Evolutionary conservation across 805 yeast genomes (phyloP), one percentile per base, ranked within the genome.

Genomic region (Metschnikowia dekortorum): DNA sequence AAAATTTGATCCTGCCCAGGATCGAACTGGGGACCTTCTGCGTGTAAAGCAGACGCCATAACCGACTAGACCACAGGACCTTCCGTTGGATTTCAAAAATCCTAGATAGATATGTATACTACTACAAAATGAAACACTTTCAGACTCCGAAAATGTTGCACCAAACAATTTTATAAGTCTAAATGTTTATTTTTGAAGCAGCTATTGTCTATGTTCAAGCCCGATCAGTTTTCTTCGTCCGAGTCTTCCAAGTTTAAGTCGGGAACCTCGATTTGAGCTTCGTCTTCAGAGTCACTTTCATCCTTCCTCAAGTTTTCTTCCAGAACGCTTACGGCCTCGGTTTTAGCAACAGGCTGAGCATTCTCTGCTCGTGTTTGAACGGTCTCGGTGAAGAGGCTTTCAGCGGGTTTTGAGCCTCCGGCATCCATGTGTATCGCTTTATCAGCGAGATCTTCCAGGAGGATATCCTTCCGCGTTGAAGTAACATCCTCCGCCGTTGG

Each of bases 11-110:
- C 89, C 84, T 87, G 90, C 97, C 97, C 97, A 91, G 97, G 97
- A 89, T 92, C 97, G 97, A 92, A 92, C 97, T 90, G 97, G 97
- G 97, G 97, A 92, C 97, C 90, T 88, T 88, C 94, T 89, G 96
- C 97, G 97, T 91, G 97, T 91, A 89, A 91, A 89, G 97, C 97
- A 90, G 94, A 88, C 87, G 97, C 96, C 97, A 91, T 91, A 83
- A 90, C 97, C 97, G 75, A 90, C 97, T 90, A 90, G 96, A 90
- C 97, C 97, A 90, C 90, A 85, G 83, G 84, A 84, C 94, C 94
- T 70, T 50, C 61, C 63, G 6, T 10, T n/a, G 6, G 6, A 3
- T 18, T 8, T 33, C 0, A 1, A 3, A 0, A 1, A 9, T 16
- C 5, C 0, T 8, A 2, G 5, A 9, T 2, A 22, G 22, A 0